Conservation (phyloP, 1,284 basidiomycete genomes). For the Microbotryum intermedium region DNA sequence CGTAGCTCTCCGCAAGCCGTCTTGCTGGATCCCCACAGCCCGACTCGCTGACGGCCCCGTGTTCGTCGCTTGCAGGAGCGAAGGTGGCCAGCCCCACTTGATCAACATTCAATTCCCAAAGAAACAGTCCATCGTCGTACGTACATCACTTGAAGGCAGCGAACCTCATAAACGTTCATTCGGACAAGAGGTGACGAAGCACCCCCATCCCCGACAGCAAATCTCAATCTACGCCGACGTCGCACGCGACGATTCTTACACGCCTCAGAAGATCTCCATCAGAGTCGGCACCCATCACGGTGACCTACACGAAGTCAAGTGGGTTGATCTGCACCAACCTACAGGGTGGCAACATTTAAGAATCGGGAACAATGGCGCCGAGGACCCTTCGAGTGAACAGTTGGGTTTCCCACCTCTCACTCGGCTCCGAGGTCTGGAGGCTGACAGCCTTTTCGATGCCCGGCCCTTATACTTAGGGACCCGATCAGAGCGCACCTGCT, state of each 20-base stretch:
- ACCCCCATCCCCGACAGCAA: constrained; percentile 52
- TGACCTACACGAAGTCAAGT: constrained; percentile 85
- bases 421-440: background rate
- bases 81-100: constrained; percentile 93
- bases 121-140: constrained; percentile 78
- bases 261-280: constrained; percentile 80
- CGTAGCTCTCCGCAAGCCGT: background rate
- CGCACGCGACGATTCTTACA: constrained; percentile 89
- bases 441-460: background rate
- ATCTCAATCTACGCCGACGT: constrained; percentile 82
- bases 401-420: background rate
- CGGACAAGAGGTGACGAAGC: background rate
- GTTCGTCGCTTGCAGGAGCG: constrained; percentile 55
- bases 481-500: constrained; percentile 81
- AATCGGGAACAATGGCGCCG: constrained; percentile 44
- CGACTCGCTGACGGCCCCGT: background rate
- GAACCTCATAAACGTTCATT: background rate
- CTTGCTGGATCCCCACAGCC: background rate
- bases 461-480: constrained; percentile 50
- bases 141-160: constrained; percentile 30
- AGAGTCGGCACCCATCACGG: constrained; percentile 84
- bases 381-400: constrained; percentile 14
- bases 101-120: constrained; percentile 89
- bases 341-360: constrained; percentile 93
- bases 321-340: constrained; percentile 75